Conservation (phyloP, 306 rosid species). For the Fragaria iinumae region DNA sequence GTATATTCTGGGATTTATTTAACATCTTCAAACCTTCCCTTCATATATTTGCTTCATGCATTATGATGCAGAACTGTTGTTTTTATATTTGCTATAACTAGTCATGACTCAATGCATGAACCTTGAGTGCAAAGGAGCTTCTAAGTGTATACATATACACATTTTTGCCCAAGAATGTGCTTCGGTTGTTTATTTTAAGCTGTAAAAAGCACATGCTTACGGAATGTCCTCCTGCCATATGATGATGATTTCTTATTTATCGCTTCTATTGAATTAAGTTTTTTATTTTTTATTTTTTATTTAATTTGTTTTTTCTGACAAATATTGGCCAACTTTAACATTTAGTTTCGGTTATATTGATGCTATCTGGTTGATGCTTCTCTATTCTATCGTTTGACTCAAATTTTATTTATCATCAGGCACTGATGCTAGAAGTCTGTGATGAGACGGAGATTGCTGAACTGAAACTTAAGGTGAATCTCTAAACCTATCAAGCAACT, state of each 20-base stretch:
- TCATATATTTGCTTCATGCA: too few species aligned
- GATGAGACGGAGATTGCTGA: constrained; percentile 98
- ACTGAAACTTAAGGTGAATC: constrained; percentile 86
- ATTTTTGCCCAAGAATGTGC: background rate
- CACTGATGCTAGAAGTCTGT: constrained; percentile 88
- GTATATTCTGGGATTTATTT: too few species aligned
- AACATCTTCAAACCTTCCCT: too few species aligned
- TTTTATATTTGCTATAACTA: too few species aligned
- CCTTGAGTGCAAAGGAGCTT: too few species aligned
- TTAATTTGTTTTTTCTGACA: background rate
- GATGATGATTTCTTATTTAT: background rate
- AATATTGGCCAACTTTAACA: background rate
- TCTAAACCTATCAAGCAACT: constrained; percentile 26
- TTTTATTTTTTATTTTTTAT: too few species aligned
- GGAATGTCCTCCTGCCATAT: background rate
- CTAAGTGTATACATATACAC: too few species aligned
- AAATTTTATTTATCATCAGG: constrained; percentile 51
- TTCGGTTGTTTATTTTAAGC: background rate
- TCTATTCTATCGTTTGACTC: constrained; percentile 27
- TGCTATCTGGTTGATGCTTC: constrained; percentile 14
- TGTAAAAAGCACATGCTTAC: too few species aligned
- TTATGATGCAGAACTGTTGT: too few species aligned
- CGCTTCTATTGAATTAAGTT: background rate
- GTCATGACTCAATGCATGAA: too few species aligned
- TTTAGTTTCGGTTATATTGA: constrained; percentile 12